Conservation (phyloP, 352 stramenopile species). For the Globisporangium abappressorium region DNA sequence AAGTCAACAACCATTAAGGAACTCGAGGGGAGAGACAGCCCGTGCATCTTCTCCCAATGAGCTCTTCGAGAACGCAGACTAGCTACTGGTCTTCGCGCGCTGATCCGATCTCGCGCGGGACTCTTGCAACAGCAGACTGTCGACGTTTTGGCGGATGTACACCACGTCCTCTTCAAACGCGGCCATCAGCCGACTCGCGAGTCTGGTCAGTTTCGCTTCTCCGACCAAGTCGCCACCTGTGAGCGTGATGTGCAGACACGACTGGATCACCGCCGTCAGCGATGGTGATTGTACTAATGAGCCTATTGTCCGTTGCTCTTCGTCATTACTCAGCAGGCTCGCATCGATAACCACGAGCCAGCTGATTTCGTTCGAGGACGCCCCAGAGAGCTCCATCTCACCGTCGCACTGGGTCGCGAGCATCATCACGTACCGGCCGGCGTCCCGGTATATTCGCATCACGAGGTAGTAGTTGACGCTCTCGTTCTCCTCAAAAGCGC, state of each 20-base stretch:
- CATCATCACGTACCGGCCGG: conserved; percentile 26
- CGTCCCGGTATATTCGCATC: conserved; percentile 30
- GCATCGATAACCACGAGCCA: conserved; percentile 15
- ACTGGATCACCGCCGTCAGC: neutral
- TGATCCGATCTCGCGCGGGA: neutral
- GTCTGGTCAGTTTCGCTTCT: neutral
- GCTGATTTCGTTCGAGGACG: conserved; percentile 34
- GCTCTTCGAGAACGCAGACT: too few relatives aligned
- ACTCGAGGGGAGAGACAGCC: too few relatives aligned
- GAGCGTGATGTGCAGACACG: neutral
- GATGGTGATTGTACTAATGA: neutral
- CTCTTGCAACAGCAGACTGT: conserved; percentile 1
- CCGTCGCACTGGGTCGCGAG: conserved; percentile 28
- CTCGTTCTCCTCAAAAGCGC: neutral
- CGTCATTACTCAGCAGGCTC: neutral
- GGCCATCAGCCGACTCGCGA: neutral
- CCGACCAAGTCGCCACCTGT: neutral
- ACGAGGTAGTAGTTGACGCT: conserved; percentile 26
- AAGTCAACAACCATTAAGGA: too few relatives aligned
- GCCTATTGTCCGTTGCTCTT: neutral
- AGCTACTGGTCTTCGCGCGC: too few relatives aligned
- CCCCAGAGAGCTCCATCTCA: conserved; percentile 25
- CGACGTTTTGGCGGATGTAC: neutral
- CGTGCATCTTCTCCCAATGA: too few relatives aligned
- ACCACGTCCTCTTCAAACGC: neutral